Conservation (phyloP, 208 protist species). For the Crithidia brevicula region DNA sequence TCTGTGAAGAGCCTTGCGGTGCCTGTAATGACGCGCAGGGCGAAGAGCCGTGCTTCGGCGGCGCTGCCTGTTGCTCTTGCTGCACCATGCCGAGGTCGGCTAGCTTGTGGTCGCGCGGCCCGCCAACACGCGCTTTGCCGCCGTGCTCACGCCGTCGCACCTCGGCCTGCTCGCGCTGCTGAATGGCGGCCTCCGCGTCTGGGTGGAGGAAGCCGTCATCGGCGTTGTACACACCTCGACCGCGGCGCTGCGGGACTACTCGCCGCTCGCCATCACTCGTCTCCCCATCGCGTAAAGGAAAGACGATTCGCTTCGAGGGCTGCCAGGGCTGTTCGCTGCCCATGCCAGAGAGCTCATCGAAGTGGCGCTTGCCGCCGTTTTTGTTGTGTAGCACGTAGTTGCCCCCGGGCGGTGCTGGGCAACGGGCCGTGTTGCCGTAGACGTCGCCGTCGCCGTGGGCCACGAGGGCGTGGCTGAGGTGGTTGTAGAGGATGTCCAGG, state of each 20-base stretch:
- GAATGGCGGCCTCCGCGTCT: conserved; percentile 20
- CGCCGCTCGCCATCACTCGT: neutral
- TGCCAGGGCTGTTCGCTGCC: conserved; percentile 37
- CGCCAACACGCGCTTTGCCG: conserved; percentile 53
- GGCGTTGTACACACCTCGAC: conserved; percentile 37
- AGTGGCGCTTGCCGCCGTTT: conserved; percentile 77
- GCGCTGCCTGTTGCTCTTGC: neutral
- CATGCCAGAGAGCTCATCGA: conserved; percentile 45
- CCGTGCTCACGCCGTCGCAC: conserved; percentile 12
- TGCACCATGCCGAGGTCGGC: conserved; percentile 58
- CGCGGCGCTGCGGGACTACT: conserved; percentile 18
- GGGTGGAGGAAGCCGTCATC: conserved; percentile 34
- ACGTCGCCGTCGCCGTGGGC: conserved; percentile 30
- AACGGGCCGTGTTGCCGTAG: conserved; percentile 17
- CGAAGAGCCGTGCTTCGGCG: no score
- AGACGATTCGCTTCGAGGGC: conserved; percentile 33
- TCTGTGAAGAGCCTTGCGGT: no score
- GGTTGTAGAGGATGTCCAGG: conserved; percentile 41
- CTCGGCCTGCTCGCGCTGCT: conserved; percentile 21
- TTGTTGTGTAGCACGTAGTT: conserved; percentile 69
- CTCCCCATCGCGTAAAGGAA: conserved; percentile 5
- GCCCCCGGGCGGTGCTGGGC: conserved; percentile 27
- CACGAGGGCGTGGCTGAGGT: conserved; percentile 48
- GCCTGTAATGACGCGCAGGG: no score
- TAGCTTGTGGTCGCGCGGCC: conserved; percentile 54